phyloP scores from a whole-genome alignment of 805 yeast species.

The Ogataea populi-albae region DNA sequence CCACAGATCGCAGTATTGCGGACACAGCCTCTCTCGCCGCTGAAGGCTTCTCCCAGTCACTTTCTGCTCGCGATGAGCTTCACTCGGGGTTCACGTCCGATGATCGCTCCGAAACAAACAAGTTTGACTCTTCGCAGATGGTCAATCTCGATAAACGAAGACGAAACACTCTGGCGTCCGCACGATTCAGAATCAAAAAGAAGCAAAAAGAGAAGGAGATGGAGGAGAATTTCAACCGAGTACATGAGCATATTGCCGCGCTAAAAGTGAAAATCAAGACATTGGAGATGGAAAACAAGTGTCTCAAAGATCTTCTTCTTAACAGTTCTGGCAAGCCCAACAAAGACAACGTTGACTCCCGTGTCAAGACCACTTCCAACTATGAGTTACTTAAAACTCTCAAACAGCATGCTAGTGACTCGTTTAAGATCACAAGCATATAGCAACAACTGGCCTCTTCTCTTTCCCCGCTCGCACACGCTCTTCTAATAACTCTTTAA shows the following conservation, averaged over 20 bases:
- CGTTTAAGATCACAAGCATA: constrained; percentile 24
- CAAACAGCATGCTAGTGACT: constrained; percentile 21
- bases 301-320: constrained; percentile 45
- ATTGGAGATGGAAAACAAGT: constrained; percentile 60
- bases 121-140: neutral
- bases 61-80: too few species aligned
- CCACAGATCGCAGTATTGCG: too few species aligned
- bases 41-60: too few species aligned
- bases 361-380: constrained; percentile 15
- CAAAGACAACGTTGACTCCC: neutral
- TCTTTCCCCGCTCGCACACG: neutral
- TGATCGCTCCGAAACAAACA: too few species aligned
- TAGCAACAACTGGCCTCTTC: constrained; percentile 1
- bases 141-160: constrained; percentile 44
- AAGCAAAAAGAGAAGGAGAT: constrained; percentile 57
- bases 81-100: too few species aligned
- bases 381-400: constrained; percentile 23
- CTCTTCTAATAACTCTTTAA: neutral
- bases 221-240: constrained; percentile 44
- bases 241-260: constrained; percentile 43
- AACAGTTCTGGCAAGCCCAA: constrained; percentile 5
- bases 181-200: constrained; percentile 61
- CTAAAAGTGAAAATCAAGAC: constrained; percentile 48
- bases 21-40: too few species aligned
- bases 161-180: constrained; percentile 64